These are phyloP conservation scores for Paramecium sexaurelia DNA, from an alignment of 73 alveolate species.

Conservation along the genomic window DNA sequence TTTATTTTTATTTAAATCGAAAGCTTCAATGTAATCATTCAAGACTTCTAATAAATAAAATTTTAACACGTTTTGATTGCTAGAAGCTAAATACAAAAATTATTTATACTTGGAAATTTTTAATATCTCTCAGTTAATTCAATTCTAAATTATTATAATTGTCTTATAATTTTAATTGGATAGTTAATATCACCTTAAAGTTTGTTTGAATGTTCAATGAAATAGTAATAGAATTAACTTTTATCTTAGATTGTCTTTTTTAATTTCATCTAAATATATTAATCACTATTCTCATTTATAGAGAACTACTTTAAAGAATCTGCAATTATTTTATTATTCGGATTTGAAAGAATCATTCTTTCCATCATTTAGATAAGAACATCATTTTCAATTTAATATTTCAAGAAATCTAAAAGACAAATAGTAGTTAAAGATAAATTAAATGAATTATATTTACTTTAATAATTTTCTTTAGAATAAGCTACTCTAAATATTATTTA, in stretches of 20 bases:
- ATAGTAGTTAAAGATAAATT: not conserved
- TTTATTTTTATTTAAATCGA: not conserved
- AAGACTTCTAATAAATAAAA: conserved; percentile 17
- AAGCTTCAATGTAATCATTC: conserved; percentile 26
- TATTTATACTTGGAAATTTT: not conserved
- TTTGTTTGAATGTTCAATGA: not conserved
- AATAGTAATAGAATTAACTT: not conserved
- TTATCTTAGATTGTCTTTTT: not conserved
- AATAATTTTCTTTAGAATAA: not conserved
- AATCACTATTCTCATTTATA: not conserved
- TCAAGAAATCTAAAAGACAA: not conserved
- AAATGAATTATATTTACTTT: not conserved
- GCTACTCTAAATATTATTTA: not conserved
- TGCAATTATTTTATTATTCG: not conserved
- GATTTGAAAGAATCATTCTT: conserved; percentile 7
- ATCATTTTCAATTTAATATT: not conserved
- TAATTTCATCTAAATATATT: not conserved
- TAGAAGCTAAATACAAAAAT: not conserved
- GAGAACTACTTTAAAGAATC: conserved; percentile 16
- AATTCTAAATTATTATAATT: not conserved
- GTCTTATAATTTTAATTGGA: not conserved
- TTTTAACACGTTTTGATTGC: conserved; percentile 22
- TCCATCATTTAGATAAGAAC: conserved; percentile 12
- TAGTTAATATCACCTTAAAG: not conserved
- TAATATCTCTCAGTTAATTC: conserved; percentile 1